Base-by-base conservation (phyloP, 805 yeast species). In the Saccharomycopsis vini region DNA sequence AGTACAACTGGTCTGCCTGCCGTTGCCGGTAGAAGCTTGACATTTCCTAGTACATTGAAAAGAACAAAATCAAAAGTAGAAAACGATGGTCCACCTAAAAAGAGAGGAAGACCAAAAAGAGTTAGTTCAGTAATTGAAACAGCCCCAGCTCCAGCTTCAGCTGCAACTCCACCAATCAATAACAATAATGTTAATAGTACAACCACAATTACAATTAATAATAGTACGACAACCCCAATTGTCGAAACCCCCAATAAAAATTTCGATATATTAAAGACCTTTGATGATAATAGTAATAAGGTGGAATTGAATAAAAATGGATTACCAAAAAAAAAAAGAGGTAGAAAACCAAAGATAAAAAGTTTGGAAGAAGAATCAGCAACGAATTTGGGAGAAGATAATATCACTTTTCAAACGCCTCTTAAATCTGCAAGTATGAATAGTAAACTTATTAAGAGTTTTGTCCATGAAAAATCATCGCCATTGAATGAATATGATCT, bases 21-120 rank as follows among this genome's bases (percentile, higher is more conserved):
- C 5, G n/a, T 41, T 5, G 49, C 50, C 5, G 7, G 20, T 12
- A 24, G 42, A 35, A 44, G 51, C 23, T 5, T 33, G 9, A 34
- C 44, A 7, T 36, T 39, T 19, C 45, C 19, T 29, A 15, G 20
- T 23, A 24, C 28, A 43, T 28, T 43, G 40, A 16, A 51, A 44
- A 44, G 46, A 47, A 5, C 43, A 47, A 18, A 20, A 43, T 7
- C 50, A 44, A 15, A 43, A 51, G 37, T 52, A 50, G 36, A 43
- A 51, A 3, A 44, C 43, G 21, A 13, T 16, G 31, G 13, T 6
- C 43, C 50, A 1, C 45, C 48, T 22, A 58, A 51, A 37, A 56
- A 55, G 45, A 52, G 58, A 49, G 60, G 57, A 9, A 43, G 60
- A 9, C 60, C 61, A 16, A 55, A 52, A 49, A 34, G 52, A 21